A percentile compares a stretch with the other conserved stretches of the same genome.
These are phyloP conservation scores for Kazachstania viticola DNA, from an alignment of 805 yeast species.

Conservation along the genomic window DNA sequence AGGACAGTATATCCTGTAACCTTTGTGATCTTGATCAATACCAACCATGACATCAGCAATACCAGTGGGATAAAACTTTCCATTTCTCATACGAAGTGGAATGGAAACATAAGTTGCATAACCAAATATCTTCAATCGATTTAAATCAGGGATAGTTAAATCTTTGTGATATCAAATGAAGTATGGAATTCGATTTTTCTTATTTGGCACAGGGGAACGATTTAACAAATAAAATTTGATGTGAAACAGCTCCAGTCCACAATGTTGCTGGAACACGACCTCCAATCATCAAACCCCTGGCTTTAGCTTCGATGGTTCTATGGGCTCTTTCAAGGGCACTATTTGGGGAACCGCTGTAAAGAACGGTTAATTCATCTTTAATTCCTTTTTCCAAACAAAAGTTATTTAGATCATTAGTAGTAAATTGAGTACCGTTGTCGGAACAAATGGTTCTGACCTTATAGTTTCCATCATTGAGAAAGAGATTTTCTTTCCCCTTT, in stretches of 20 bases:
- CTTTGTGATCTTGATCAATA: conserved; percentile 2
- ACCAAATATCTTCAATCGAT: conserved; percentile 7
- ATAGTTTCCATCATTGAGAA: no score
- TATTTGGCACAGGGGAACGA: conserved; percentile 1
- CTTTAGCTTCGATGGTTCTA: conserved; percentile 5
- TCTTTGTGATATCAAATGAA: neutral
- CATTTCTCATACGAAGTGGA: conserved; percentile 3
- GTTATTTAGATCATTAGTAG: no score
- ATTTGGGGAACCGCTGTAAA: conserved; percentile 7
- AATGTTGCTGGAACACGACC: conserved; percentile 4
- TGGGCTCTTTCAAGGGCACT: conserved; percentile 11
- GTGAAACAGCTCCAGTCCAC: conserved; percentile 11
- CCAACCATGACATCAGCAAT: conserved; percentile 3
- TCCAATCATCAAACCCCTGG: conserved; percentile 4
- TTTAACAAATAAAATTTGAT: conserved; percentile 6
- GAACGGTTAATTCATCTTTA: conserved; percentile 6
- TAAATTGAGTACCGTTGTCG: no score
- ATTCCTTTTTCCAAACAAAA: no score
- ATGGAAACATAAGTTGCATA: conserved; percentile 6
- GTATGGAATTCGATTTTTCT: conserved; percentile 2
- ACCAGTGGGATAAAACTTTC: conserved; percentile 1
- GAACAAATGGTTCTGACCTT: no score
- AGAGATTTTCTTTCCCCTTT: no score
- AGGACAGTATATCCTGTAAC: conserved; percentile 3
- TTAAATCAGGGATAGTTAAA: neutral